Evolutionary conservation across 495 filamentous ascomycete genomes (phyloP), one percentile per base, ranked within the genome.

Genomic region (Clohesyomyces aquaticus): DNA sequence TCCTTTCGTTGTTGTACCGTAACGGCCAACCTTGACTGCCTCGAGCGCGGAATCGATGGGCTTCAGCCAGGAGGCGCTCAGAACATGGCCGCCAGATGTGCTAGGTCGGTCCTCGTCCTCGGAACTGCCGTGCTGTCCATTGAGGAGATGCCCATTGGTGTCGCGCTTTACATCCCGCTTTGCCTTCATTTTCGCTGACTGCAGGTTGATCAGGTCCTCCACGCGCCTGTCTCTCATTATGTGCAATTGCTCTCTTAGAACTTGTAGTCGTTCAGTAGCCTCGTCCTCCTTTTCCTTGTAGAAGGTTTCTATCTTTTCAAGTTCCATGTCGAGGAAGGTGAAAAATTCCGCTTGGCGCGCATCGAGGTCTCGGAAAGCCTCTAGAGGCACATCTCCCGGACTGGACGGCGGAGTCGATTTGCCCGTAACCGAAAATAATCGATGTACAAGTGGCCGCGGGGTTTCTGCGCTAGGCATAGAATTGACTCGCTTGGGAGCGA

Each of bases 281-380:
- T 95, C 89, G 19, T 87, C 80, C 71, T 96, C 92, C 69, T 93
- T 96, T 71, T 78, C 75, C 65, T 82, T 84, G 77, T 96, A 96
- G 72, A 96, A 96, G 0, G 79, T 73, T 68, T 96, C 91, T 41
- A 96, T 88, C 74, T 96, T 96, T 38, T 83, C 75, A n/a, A 96
- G 75, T 72, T 96, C 88, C 21, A 72, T 75, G 69, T 96, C 90
- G 45, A 96, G 75, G 68, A 90, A 96, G 0, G 71, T 74, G 67
- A 91, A 90, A 70, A 96, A 96, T 50, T 94, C 89, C 45, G 82
- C 82, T 69, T 91, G 84, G 16, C 85, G 81, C 23, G 80, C 78
- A 64, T 85, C 76, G 62, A 86, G 55, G 68, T 90, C 83, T 18
- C 73, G 77, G 63, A 78, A 80, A 19, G 74, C 72, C 61, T 82